A percentile compares a stretch with the other conserved stretches of the same genome.
Evolutionary conservation across 441 rosid genomes (phyloP).

Genomic region (Jatropha multifida): DNA sequence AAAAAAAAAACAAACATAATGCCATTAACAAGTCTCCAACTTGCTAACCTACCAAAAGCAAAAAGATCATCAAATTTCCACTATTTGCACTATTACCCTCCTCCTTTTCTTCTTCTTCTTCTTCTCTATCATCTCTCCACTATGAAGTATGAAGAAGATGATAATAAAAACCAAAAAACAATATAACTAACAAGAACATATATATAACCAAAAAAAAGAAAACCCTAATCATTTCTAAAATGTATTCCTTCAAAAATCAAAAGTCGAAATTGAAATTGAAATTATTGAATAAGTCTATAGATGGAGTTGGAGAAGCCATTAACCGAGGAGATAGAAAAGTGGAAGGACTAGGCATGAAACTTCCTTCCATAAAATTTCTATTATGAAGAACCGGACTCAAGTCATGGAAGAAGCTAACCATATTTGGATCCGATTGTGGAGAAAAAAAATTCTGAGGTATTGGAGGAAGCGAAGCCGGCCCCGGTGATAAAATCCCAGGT

Average conservation of each 20-base stretch:
- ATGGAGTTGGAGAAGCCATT: constrained; percentile 41
- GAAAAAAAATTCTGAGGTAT: constrained; percentile 69
- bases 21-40: constrained; percentile 35
- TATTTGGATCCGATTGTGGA: constrained; percentile 48
- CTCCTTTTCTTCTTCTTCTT: neutral
- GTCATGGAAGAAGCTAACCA: constrained; percentile 54
- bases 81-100: constrained; percentile 4
- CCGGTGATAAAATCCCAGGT: constrained; percentile 71
- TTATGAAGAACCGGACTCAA: constrained; percentile 57
- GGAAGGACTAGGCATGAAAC: constrained; percentile 63
- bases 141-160: neutral
- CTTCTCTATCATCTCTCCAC: neutral
- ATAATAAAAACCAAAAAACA: neutral
- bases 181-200: neutral
- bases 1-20: constrained; percentile 1
- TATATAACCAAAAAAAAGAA: neutral
- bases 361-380: constrained; percentile 46
- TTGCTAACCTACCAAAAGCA: constrained; percentile 32
- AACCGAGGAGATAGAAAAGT: constrained; percentile 39
- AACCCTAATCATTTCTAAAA: too few relatives aligned
- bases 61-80: constrained; percentile 20
- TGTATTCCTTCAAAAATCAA: constrained; percentile 18
- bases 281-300: constrained; percentile 69
- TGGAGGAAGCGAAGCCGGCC: constrained; percentile 58
- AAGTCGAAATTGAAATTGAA: constrained; percentile 39